Base-by-base conservation (phyloP, 805 yeast genomes). In the Hanseniaspora nectarophila region DNA sequence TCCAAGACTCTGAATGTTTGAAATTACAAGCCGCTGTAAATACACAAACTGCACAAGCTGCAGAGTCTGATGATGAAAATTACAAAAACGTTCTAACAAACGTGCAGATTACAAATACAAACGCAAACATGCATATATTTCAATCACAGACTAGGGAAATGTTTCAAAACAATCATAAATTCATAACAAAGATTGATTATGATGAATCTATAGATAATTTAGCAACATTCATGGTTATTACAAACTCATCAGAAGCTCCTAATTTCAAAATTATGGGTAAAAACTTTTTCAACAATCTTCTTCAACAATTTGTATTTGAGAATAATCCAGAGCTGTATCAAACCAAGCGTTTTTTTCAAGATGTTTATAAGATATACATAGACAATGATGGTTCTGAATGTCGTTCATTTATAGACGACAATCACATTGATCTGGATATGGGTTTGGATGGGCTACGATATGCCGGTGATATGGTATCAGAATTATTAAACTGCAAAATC, bases 391-490 rank as follows among this genome's bases (percentile, higher is more conserved):
- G 43, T 6, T 34, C 31, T 4, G 33, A 34, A 26, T 49, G 53
- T 13, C 38, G 38, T 16, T 12, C 35, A 16, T 49, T 49, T 34
- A 33, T 49, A 15, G 44, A 42, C 18, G 35, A 34, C 7, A 16
- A 42, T 42, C 53, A 49, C 7, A 42, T 49, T 33, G 53, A 49
- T 43, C 23, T 49, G 33, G 53, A 49, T 34, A 21, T 49, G 38
- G 53, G 53, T n/a, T 26, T 49, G 6, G 21, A 13, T 16, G 53
- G 42, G 7, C n/a, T 49, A 16, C 20, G 23, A 33, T 31, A 16
- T 18, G 10, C 33, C 15, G 45, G 46, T 2, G 37, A 34, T 2
- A 26, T 49, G 28, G 16, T 49, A 7, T 42, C 43, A 16, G 38
- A 28, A 10, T n/a, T 49, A 20, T 20, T 40, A 9, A 15, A 49